phyloP scores from a whole-genome alignment of 2,329 filamentous ascomycete species.

The Bretziella fagacearum region DNA sequence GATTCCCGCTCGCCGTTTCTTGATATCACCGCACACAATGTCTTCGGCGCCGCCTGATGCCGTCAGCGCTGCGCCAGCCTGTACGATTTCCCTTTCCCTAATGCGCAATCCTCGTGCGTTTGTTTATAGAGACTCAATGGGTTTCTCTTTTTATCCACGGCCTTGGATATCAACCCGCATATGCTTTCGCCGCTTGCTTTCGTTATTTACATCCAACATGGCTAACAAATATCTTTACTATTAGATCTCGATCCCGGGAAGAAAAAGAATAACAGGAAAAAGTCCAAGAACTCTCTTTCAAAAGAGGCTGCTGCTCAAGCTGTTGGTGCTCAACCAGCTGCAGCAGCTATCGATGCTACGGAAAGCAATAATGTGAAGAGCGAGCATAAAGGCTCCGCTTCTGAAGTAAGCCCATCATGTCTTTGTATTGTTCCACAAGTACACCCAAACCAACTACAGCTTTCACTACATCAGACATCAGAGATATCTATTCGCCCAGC shows the following conservation, averaged over 20 bases:
- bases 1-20: background rate
- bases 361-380: background rate
- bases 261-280: conserved; percentile 44
- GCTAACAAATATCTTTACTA: background rate
- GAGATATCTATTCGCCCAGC: conserved; percentile 11
- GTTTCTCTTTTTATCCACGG: too few relatives aligned
- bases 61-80: conserved; percentile 7
- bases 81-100: conserved; percentile 5
- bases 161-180: too few relatives aligned
- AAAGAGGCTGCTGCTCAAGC: conserved; percentile 21
- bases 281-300: conserved; percentile 36
- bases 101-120: background rate
- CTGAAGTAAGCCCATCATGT: conserved; percentile 6
- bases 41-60: conserved; percentile 9
- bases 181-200: too few relatives aligned
- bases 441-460: conserved; percentile 25
- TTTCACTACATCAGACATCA: conserved; percentile 18
- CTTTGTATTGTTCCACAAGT: background rate
- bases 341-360: background rate
- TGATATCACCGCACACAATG: conserved; percentile 6
- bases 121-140: background rate
- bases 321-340: background rate
- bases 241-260: conserved; percentile 24
- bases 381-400: conserved; percentile 4
- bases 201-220: background rate